Evolutionary conservation across 257 asterid species (phyloP).

Genomic region (Solanum commersonii): DNA sequence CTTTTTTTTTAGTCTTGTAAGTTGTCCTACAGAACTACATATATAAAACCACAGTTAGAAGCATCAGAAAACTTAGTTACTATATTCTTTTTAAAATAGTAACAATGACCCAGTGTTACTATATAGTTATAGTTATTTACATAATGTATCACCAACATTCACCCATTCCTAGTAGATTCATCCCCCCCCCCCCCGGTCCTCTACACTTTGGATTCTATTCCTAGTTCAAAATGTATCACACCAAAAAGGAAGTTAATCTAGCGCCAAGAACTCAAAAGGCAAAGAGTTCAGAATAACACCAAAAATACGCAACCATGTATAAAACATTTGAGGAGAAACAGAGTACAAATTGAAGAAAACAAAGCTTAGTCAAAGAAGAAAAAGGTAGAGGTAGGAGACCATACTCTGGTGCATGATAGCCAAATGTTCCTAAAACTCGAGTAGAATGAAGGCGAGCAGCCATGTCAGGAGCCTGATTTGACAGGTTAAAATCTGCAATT

Average conservation of each 20-base stretch:
- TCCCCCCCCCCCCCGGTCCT: neutral
- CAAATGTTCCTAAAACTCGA: slow-evolving; percentile 95
- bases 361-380: slow-evolving; percentile 1
- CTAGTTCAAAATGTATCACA: neutral
- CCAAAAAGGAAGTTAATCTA: neutral
- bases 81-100: neutral
- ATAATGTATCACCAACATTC: neutral
- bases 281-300: neutral
- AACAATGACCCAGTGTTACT: neutral
- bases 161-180: neutral
- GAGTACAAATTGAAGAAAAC: neutral
- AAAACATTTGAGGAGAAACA: neutral
- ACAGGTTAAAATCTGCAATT: slow-evolving; percentile 88
- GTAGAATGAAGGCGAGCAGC: slow-evolving; percentile 99
- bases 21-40: neutral
- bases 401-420: slow-evolving; percentile 99
- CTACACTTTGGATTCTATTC: neutral
- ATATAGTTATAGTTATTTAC: neutral
- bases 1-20: neutral
- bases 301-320: neutral
- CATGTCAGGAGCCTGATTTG: slow-evolving; percentile 99
- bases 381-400: slow-evolving; percentile 2
- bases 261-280: neutral
- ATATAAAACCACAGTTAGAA: neutral
- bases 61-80: neutral